Percentiles rank a stretch among this genome's conserved stretches.
Conservation (phyloP, 331 rosid species). For the Cydonia oblonga region DNA sequence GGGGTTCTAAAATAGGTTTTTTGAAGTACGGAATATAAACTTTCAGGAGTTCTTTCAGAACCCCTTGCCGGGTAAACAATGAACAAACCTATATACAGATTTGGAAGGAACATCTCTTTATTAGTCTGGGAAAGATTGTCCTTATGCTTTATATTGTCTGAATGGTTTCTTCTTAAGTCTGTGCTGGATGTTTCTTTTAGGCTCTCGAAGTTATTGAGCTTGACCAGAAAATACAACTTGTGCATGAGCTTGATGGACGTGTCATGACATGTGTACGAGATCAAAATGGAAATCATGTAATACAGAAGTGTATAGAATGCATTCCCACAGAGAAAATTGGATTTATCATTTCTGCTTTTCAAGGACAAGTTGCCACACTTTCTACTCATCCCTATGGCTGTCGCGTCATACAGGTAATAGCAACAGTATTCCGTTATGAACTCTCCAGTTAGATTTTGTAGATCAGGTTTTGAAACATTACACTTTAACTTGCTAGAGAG, state of each 20-base stretch:
- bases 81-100: background rate
- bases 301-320: slow-evolving; percentile 84
- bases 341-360: slow-evolving; percentile 61
- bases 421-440: background rate
- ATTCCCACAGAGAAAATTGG: slow-evolving; percentile 52
- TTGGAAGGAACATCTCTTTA: background rate
- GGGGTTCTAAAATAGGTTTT: no score
- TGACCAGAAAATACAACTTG: slow-evolving; percentile 62
- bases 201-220: slow-evolving; percentile 77
- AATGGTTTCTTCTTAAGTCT: background rate
- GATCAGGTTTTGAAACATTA: slow-evolving; percentile 1
- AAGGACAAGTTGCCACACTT: slow-evolving; percentile 51
- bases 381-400: slow-evolving; percentile 91
- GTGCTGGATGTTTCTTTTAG: slow-evolving; percentile 24
- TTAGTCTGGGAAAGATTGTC: background rate
- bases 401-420: slow-evolving; percentile 78
- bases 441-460: background rate
- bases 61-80: background rate
- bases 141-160: background rate
- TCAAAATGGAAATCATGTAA: slow-evolving; percentile 87
- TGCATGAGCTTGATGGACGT: slow-evolving; percentile 75
- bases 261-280: slow-evolving; percentile 75
- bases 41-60: background rate
- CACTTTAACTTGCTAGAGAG: slow-evolving; percentile 41
- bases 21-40: background rate